Evolutionary conservation across 768 basidiomycete species (phyloP).

Genomic region (Cystobasidium onofrii): DNA sequence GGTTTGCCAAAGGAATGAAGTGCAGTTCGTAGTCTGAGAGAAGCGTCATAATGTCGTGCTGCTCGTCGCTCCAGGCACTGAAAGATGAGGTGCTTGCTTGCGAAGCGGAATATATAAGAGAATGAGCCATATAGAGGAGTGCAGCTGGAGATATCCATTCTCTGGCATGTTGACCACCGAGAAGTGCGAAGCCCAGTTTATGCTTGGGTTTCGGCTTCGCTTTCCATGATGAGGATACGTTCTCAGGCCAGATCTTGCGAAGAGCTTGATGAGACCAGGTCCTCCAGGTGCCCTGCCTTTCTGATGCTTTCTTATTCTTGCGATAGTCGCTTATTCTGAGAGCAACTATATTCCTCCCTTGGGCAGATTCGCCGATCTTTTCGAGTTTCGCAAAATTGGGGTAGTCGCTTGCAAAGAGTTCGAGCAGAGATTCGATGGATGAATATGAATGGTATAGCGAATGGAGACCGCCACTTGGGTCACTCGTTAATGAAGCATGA

Average conservation of each 20-base stretch:
- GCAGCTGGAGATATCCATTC: conserved; percentile 80
- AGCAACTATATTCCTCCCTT: conserved; percentile 57
- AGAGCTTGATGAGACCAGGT: background rate
- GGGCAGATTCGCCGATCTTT: conserved; percentile 54
- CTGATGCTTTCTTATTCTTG: conserved; percentile 34
- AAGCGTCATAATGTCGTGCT: conserved; percentile 47
- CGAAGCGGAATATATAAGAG: conserved; percentile 52
- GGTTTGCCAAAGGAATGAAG: conserved; percentile 54
- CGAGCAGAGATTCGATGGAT: conserved; percentile 54
- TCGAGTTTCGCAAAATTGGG: conserved; percentile 52
- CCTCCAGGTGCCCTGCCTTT: background rate
- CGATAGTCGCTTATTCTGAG: conserved; percentile 50
- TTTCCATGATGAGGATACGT: background rate
- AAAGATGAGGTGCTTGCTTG: conserved; percentile 48
- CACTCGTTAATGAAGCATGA: background rate
- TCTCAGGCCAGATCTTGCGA: conserved; percentile 12
- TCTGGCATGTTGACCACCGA: conserved; percentile 66
- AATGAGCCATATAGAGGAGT: conserved; percentile 64
- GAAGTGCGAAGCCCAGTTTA: conserved; percentile 59
- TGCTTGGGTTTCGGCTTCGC: conserved; percentile 35
- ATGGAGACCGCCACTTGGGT: conserved; percentile 43
- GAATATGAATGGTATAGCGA: conserved; percentile 54
- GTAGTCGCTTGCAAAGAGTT: conserved; percentile 50
- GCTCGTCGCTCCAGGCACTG: conserved; percentile 45
- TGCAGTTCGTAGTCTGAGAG: conserved; percentile 53